These are phyloP conservation scores for Aspergillus diversus DNA, from an alignment of 495 filamentous ascomycete genomes.

Conservation along the genomic window DNA sequence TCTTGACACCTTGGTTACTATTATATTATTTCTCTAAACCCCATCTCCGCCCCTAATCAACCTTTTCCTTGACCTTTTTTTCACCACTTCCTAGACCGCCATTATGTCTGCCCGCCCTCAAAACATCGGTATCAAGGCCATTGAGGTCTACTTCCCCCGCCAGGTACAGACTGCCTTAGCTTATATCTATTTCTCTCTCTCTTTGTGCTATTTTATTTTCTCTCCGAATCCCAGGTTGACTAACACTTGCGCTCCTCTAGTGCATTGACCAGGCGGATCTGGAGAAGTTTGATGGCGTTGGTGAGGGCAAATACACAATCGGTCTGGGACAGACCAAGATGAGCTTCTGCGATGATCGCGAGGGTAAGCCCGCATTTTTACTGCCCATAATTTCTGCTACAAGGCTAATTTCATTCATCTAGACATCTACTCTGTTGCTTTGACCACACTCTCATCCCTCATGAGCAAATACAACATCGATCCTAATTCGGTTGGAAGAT, in stretches of 20 bases:
- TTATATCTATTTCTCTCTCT: conserved; percentile 12
- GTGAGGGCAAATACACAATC: conserved; percentile 95
- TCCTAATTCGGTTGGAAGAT: conserved; percentile 82
- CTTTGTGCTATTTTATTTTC: not conserved
- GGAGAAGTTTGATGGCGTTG: conserved; percentile 98
- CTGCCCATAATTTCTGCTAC: not conserved
- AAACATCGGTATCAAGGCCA: conserved; percentile 99
- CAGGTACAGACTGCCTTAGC: conserved; percentile 64
- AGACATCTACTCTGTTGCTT: conserved; percentile 98
- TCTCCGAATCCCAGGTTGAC: conserved; percentile 27
- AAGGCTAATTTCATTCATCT: conserved; percentile 14
- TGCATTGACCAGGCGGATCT: conserved; percentile 96
- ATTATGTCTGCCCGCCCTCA: conserved; percentile 87
- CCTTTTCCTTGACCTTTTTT: not conserved
- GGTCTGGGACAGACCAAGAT: conserved; percentile 99
- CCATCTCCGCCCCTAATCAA: not conserved
- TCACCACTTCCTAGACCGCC: conserved; percentile 28
- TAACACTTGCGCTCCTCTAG: conserved; percentile 46
- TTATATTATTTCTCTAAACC: conserved; percentile 1
- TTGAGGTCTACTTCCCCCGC: conserved; percentile 97
- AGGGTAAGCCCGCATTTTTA: conserved; percentile 65
- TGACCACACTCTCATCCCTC: conserved; percentile 87
- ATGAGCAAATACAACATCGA: conserved; percentile 94
- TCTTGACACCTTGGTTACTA: not conserved
- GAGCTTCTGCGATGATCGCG: conserved; percentile 99